Base-by-base conservation (phyloP, 352 stramenopile genomes). In the Phytopythium sindhum region DNA sequence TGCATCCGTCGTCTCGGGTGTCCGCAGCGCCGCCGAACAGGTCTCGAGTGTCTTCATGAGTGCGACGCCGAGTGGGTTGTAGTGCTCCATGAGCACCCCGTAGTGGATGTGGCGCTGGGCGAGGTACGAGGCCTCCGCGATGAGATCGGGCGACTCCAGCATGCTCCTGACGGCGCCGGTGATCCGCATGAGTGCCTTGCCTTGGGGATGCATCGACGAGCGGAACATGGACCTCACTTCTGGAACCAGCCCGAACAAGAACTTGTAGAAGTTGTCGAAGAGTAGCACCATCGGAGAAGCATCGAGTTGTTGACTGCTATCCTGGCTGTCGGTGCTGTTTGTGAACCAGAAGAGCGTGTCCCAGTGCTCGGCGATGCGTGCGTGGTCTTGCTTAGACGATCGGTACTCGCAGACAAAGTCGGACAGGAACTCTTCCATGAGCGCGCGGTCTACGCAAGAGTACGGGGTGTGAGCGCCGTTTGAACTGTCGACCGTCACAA, bases 201-300 rank as follows among this genome's bases (percentile, higher is more conserved):
- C 71, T 51, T 82, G 74, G 7, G 77, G 64, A 39, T 75, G 68
- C 62, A 79, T 82, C 29, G 68, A 77, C 21, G 65, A 73, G 1
- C 66, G 68, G 50, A 82, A 82, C 19, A 82, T 62, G n/a, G 71
- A 69, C 54, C 73, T 77, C 61, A 78, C 68, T 26, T 74, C 64
- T 5, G 74, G 68, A 4, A 64, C 70, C 28, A 74, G 60, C 42
- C 73, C 67, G 45, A 79, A 81, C 23, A 81, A 48, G 47, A 70
- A 63, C 47, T 71, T 69, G 69, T 81, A 79, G 47, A 81, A 81
- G 31, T 67, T 69, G 56, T 82, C 71, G 37, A 79, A 82, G 28
- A 80, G 66, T 51, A 65, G 42, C 26, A 79, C 68, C 59, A 77
- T 77, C 10, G 70, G 59, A 1, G 71, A 68, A 6, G 33, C 10